Base-by-base conservation (phyloP, 306 rosid species). In the Inga oerstediana region DNA sequence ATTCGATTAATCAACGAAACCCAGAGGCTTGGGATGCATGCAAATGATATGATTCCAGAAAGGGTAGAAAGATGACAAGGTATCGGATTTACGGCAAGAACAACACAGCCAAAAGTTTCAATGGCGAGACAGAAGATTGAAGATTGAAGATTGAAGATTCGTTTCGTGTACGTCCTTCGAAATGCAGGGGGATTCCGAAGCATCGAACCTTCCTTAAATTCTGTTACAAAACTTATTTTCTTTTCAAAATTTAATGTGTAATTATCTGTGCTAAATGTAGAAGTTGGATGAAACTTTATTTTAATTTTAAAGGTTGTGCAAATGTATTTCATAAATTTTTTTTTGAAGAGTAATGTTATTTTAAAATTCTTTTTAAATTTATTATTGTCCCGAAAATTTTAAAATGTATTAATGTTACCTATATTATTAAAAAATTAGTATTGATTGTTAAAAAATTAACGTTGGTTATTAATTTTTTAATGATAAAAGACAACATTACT, bases 71-170 rank as follows among this genome's bases (percentile, higher is more conserved):
- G 74, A 76, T 15, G 82, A 75, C 80, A 71, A 83, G 81, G 89
- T 24, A 80, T 80, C 70, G 56, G 70, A 73, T 70, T 56, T 75
- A 76, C 52, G 70, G 74, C 46, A 41, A 15, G 10, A 30, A 20
- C 34, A 83, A 72, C 72, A 67, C 27, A 10, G 30, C 43, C 27
- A 56, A 70, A 74, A 62, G 45, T 37, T 84, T 80, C 48, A 54
- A 84, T 78, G 74, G 74, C 17, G 46, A 48, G 58, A 19, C 64
- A 79, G 84, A 89, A 85, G 85, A 89, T 86, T 65, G 70, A 65
- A 85, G 85, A 89, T 86, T 65, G 70, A 65, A 85, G 85, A 90
- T 82, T 65, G 70, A 65, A 85, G 85, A 90, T 87, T 82, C 91
- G 75, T 89, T 90, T 85, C 91, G 76, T 85, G 86, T 69, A 30